Evolutionary conservation across 495 filamentous ascomycete genomes (phyloP).

Genomic region (Aspergillus coremiiformis): DNA sequence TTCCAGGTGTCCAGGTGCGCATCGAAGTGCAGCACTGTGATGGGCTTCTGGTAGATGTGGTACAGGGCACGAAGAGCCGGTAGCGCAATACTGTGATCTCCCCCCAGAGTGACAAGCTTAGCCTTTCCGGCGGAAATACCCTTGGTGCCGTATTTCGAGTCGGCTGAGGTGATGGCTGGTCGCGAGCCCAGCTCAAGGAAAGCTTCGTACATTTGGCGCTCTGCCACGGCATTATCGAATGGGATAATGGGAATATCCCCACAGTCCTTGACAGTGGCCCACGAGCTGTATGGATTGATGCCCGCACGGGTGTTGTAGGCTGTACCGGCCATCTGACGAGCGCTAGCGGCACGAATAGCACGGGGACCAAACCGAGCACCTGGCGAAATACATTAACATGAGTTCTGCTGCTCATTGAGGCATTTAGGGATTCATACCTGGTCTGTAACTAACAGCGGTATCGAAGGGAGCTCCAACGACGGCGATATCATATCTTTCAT

Average conservation of each 20-base stretch:
- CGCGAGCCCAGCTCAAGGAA: slow-evolving; percentile 58
- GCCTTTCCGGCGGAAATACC: slow-evolving; percentile 45
- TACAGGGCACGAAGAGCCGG: slow-evolving; percentile 67
- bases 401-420: slow-evolving; percentile 1
- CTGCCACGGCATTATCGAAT: slow-evolving; percentile 68
- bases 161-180: slow-evolving; percentile 27
- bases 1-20: slow-evolving; percentile 81
- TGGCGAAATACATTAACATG: slow-evolving; percentile 31
- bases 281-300: slow-evolving; percentile 69
- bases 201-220: slow-evolving; percentile 70
- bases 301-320: slow-evolving; percentile 71
- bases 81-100: slow-evolving; percentile 73
- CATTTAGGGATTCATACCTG: slow-evolving; percentile 41
- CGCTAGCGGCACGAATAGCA: slow-evolving; percentile 71
- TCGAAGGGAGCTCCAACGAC: slow-evolving; percentile 81
- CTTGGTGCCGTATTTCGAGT: slow-evolving; percentile 27
- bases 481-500: slow-evolving; percentile 65
- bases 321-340: slow-evolving; percentile 62
- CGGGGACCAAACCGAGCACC: slow-evolving; percentile 76
- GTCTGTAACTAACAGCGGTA: slow-evolving; percentile 72
- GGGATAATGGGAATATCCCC: slow-evolving; percentile 78
- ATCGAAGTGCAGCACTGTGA: slow-evolving; percentile 81
- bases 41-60: slow-evolving; percentile 58
- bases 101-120: slow-evolving; percentile 70
- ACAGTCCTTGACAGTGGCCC: slow-evolving; percentile 70